Conservation (phyloP, 768 basidiomycete genomes). For the Lentinula aciculospora region DNA sequence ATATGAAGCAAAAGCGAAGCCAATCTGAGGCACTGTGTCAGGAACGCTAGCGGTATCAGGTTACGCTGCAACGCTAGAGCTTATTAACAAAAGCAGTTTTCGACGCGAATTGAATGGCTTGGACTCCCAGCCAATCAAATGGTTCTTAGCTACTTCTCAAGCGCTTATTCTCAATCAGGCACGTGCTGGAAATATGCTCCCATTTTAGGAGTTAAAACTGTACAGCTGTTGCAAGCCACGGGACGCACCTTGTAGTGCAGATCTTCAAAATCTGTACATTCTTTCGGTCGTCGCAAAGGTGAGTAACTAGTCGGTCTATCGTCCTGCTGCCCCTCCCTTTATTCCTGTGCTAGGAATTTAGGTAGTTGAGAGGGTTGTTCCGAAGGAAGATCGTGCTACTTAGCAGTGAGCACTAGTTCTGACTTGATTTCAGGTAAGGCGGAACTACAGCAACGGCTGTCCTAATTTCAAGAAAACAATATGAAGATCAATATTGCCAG, state of each 20-base stretch:
- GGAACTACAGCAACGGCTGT: background rate
- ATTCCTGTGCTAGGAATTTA: background rate
- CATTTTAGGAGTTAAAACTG: background rate
- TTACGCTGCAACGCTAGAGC: too few species aligned
- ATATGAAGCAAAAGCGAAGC: too few species aligned
- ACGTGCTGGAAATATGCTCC: background rate
- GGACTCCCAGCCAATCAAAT: too few species aligned
- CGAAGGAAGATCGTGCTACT: background rate
- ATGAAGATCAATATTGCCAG: slow-evolving; percentile 99
- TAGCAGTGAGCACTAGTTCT: background rate
- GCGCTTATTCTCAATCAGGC: background rate
- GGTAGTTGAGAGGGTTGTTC: background rate
- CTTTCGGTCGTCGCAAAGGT: background rate
- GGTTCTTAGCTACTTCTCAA: too few species aligned
- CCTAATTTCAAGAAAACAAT: slow-evolving; percentile 23
- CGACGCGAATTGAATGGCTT: too few species aligned
- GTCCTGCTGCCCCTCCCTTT: background rate
- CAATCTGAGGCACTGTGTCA: too few species aligned
- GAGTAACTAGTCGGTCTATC: background rate
- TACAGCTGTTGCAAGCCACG: background rate
- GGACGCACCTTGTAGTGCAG: background rate
- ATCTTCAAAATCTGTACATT: background rate
- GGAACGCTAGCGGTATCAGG: too few species aligned
- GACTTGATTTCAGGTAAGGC: background rate
- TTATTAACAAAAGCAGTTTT: too few species aligned